Evolutionary conservation across 495 filamentous ascomycete species (phyloP).

Genomic region (Darksidea phi): DNA sequence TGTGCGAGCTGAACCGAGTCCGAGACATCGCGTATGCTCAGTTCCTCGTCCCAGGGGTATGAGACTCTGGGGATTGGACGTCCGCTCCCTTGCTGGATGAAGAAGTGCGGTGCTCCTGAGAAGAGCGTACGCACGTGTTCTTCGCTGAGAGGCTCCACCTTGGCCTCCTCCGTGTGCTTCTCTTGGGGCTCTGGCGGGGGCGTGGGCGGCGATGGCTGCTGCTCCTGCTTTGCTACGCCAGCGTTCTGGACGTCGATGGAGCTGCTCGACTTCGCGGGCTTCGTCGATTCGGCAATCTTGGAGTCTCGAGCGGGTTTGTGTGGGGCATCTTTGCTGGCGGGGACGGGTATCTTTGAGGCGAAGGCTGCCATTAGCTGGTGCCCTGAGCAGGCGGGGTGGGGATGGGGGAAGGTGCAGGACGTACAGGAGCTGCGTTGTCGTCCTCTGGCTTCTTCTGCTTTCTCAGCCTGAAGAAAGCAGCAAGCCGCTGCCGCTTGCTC

Average conservation of each 20-base stretch:
- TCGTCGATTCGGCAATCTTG: constrained; percentile 20
- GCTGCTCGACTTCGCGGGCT: constrained; percentile 11
- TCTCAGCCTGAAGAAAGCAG: constrained; percentile 27
- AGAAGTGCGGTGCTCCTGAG: constrained; percentile 75
- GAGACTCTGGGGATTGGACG: constrained; percentile 62
- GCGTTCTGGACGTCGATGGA: constrained; percentile 3
- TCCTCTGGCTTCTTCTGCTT: constrained; percentile 16
- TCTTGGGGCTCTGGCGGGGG: constrained; percentile 11
- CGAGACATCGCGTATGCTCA: constrained; percentile 60
- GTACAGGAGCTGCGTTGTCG: constrained; percentile 2
- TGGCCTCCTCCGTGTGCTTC: constrained; percentile 8
- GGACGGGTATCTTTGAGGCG: constrained; percentile 21
- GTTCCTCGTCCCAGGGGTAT: constrained; percentile 68
- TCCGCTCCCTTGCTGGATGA: constrained; percentile 53
- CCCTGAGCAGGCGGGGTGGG: not conserved
- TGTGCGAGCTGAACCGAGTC: constrained; percentile 55
- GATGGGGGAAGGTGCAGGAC: not conserved
- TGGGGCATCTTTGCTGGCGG: not conserved
- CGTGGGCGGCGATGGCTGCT: constrained; percentile 3
- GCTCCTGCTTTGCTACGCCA: constrained; percentile 1
- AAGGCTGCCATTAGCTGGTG: constrained; percentile 10
- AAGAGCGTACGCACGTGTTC: constrained; percentile 67
- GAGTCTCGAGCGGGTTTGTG: constrained; percentile 20
- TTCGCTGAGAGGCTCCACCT: constrained; percentile 47
- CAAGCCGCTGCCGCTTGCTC: constrained; percentile 21